phyloP scores from a whole-genome alignment of 2,329 filamentous ascomycete species.

The Colletotrichum eremochloae region DNA sequence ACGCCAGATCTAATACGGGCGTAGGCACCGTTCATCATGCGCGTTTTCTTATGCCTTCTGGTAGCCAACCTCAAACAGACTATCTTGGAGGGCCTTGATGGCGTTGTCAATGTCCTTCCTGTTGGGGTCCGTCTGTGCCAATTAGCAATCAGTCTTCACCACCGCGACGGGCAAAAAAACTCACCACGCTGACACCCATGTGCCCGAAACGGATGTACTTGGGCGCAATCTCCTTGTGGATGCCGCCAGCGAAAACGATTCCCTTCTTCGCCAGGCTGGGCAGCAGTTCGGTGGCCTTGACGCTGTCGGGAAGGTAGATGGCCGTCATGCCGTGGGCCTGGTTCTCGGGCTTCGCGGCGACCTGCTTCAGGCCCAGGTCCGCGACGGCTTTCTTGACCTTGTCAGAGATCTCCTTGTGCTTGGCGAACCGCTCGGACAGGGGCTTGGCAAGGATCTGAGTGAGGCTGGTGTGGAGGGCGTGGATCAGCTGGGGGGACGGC shows the following conservation, averaged over 20 bases:
- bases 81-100: slow-evolving; percentile 80
- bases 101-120: slow-evolving; percentile 88
- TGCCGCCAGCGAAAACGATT: slow-evolving; percentile 92
- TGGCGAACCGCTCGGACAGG: slow-evolving; percentile 84
- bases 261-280: slow-evolving; percentile 88
- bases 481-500: slow-evolving; percentile 92
- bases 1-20: slow-evolving; percentile 4
- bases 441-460: slow-evolving; percentile 87
- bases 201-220: slow-evolving; percentile 97
- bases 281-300: slow-evolving; percentile 85
- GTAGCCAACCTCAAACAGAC: slow-evolving; percentile 80
- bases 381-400: slow-evolving; percentile 87
- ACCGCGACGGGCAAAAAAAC: slow-evolving; percentile 49
- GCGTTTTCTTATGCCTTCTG: slow-evolving; percentile 56
- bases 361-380: slow-evolving; percentile 86
- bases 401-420: slow-evolving; percentile 83
- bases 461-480: slow-evolving; percentile 90
- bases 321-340: slow-evolving; percentile 99
- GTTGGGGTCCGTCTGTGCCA: slow-evolving; percentile 75
- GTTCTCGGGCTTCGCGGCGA: slow-evolving; percentile 87
- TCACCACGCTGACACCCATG: slow-evolving; percentile 92
- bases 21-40: neutral
- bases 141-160: slow-evolving; percentile 44
- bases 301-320: slow-evolving; percentile 89
- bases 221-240: slow-evolving; percentile 94